A percentile compares a stretch with the other conserved stretches of the same genome.
Conservation (phyloP, 2,329 filamentous ascomycete species). For the Botryosphaeria agaves region DNA sequence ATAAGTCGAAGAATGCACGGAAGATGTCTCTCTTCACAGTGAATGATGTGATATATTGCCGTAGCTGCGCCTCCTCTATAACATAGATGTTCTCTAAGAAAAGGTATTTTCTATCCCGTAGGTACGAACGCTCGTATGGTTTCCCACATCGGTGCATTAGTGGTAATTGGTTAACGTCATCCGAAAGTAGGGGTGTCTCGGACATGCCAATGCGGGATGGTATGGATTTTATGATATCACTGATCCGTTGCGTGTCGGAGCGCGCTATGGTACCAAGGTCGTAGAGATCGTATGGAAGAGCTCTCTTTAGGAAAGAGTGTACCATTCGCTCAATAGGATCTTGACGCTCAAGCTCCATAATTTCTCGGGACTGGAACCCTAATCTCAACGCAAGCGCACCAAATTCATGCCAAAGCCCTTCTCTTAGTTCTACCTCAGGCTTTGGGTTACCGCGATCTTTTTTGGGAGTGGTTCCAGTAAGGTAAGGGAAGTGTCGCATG, state of each 20-base stretch:
- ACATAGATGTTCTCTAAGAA: background rate
- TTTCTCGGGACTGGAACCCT: slow-evolving; percentile 1
- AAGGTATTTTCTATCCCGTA: background rate
- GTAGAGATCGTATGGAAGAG: background rate
- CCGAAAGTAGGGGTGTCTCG: background rate
- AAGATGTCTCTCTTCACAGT: no score
- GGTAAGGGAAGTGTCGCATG: slow-evolving; percentile 4
- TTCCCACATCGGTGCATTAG: background rate
- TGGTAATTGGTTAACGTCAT: background rate
- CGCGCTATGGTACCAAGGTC: background rate
- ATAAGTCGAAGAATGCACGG: no score
- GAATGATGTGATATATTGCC: no score
- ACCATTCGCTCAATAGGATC: background rate
- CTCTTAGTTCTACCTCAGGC: slow-evolving; percentile 1
- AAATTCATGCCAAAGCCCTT: slow-evolving; percentile 2
- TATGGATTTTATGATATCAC: background rate
- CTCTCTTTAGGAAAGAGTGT: background rate
- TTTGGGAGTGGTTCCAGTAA: slow-evolving; percentile 2
- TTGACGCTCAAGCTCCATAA: background rate
- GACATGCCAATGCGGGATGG: background rate
- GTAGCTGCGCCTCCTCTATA: no score
- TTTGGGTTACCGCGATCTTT: slow-evolving; percentile 3
- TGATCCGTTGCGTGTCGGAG: background rate
- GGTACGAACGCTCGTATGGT: background rate
- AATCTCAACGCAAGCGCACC: slow-evolving; percentile 1